Percentiles rank a stretch among this genome's conserved stretches.
Evolutionary conservation across 2,329 filamentous ascomycete species (phyloP).

Genomic region (Botrytis sinoallii): DNA sequence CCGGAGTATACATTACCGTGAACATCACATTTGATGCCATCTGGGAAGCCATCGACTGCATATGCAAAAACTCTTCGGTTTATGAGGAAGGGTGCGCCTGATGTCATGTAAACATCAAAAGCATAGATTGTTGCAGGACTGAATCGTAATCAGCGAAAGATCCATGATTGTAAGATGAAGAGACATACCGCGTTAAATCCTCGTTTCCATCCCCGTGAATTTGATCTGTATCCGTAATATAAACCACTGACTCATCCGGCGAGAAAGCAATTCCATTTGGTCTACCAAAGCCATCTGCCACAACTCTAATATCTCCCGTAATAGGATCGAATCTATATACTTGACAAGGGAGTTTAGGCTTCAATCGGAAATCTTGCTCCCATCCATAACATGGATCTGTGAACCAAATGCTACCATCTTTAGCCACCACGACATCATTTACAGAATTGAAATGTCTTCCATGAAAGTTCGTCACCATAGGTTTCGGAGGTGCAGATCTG

Average conservation of each 20-base stretch:
- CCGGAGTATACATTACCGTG: constrained; percentile 55
- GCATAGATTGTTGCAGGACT: constrained; percentile 25
- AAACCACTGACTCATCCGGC: constrained; percentile 50
- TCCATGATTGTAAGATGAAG: constrained; percentile 11
- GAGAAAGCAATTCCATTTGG: constrained; percentile 59
- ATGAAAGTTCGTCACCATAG: constrained; percentile 56
- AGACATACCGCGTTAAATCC: constrained; percentile 21
- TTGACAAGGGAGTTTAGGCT: constrained; percentile 53
- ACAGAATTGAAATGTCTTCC: constrained; percentile 57
- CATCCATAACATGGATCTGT: constrained; percentile 60
- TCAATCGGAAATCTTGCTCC: constrained; percentile 54
- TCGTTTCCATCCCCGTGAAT: constrained; percentile 32
- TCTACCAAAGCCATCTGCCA: constrained; percentile 54
- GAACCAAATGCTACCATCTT: constrained; percentile 60
- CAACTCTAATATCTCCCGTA: constrained; percentile 51
- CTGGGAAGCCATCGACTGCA: constrained; percentile 51
- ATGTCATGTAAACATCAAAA: constrained; percentile 25
- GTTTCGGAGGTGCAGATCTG: constrained; percentile 23
- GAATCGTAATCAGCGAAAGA: neutral
- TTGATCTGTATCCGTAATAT: constrained; percentile 55
- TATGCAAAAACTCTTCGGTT: constrained; percentile 51
- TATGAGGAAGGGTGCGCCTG: constrained; percentile 26
- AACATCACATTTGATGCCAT: constrained; percentile 55
- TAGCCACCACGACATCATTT: constrained; percentile 55
- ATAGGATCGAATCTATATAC: constrained; percentile 54